These are phyloP conservation scores for Musa balbisiana DNA, from an alignment of 202 grass and related monocot genomes.

Conservation along the genomic window DNA sequence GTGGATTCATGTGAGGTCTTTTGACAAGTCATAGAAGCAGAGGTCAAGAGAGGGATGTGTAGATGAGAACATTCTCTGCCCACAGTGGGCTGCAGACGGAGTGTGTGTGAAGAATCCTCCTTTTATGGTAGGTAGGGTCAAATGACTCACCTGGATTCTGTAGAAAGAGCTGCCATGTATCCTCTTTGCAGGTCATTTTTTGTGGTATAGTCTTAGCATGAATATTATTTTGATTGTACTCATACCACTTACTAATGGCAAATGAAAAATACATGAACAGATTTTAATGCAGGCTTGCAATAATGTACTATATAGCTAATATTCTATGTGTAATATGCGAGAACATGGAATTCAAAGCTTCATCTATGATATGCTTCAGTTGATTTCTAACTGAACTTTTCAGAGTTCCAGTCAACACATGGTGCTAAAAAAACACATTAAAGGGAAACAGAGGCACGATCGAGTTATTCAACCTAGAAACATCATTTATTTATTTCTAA, in stretches of 20 bases:
- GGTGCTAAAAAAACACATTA: too few species aligned
- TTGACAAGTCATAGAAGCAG: not conserved
- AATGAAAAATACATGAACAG: not conserved
- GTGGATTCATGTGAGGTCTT: slow-evolving; percentile 54
- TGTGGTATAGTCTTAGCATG: not conserved
- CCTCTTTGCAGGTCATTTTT: slow-evolving; percentile 5
- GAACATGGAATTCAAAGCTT: too few species aligned
- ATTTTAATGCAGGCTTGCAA: too few species aligned
- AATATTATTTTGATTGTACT: not conserved
- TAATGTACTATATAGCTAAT: too few species aligned
- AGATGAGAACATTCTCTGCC: slow-evolving; percentile 31
- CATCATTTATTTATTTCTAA: too few species aligned
- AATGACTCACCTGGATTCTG: slow-evolving; percentile 20
- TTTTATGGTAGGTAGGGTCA: slow-evolving; percentile 40
- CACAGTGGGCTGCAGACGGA: slow-evolving; percentile 29
- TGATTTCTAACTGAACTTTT: too few species aligned
- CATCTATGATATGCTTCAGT: too few species aligned
- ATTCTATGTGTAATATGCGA: too few species aligned
- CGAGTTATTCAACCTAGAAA: too few species aligned
- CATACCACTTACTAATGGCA: not conserved
- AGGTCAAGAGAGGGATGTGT: not conserved
- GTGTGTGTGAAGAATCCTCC: slow-evolving; percentile 46
- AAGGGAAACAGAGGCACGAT: too few species aligned
- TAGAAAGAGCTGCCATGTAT: slow-evolving; percentile 45
- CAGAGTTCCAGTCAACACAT: too few species aligned